A percentile compares a stretch with the other conserved stretches of the same genome.
Conservation (phyloP, 148 eudicot genomes). For the Polygonum maritimum region DNA sequence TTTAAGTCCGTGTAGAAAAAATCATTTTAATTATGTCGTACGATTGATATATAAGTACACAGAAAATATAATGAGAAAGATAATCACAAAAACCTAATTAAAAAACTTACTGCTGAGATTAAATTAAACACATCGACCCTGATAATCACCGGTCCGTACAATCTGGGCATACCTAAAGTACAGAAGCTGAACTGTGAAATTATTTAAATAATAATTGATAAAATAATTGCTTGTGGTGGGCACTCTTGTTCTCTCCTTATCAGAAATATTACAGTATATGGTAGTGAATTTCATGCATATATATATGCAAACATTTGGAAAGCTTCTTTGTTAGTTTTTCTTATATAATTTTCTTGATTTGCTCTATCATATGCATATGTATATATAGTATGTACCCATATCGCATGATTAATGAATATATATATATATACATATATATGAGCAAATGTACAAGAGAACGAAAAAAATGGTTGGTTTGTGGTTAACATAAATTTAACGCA, state of each 20-base stretch:
- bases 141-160: neutral
- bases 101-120: neutral
- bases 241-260: neutral
- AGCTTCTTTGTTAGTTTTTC: too few relatives aligned
- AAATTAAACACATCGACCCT: neutral
- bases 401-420: neutral
- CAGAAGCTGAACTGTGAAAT: neutral
- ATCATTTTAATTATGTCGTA: too few relatives aligned
- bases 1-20: too few relatives aligned
- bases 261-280: neutral
- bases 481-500: neutral
- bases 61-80: too few relatives aligned
- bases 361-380: neutral
- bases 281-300: neutral
- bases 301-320: too few relatives aligned
- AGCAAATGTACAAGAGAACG: neutral
- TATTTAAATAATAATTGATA: neutral
- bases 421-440: neutral
- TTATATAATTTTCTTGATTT: too few relatives aligned
- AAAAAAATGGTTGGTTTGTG: neutral
- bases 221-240: neutral
- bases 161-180: neutral
- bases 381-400: neutral
- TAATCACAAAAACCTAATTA: neutral
- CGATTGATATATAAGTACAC: too few relatives aligned